These are phyloP conservation scores for Thermomyces lanuginosus DNA, from an alignment of 2,329 filamentous ascomycete genomes.

Conservation along the genomic window DNA sequence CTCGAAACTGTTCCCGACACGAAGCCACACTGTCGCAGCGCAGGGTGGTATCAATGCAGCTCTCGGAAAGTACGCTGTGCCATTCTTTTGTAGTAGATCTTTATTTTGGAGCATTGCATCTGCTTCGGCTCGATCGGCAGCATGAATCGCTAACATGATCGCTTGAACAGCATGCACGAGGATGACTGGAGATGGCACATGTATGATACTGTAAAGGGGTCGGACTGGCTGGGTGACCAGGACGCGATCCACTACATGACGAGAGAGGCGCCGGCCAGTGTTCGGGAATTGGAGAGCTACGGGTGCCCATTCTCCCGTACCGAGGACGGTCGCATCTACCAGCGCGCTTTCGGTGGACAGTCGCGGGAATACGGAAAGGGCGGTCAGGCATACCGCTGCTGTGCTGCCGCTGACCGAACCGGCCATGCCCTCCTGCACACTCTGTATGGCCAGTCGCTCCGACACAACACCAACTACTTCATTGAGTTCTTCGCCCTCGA, in stretches of 20 bases:
- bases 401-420: constrained; percentile 88
- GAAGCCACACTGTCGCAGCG: constrained; percentile 50
- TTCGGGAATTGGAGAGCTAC: constrained; percentile 93
- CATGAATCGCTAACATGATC: constrained; percentile 11
- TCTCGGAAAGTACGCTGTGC: constrained; percentile 24
- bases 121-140: too few species aligned
- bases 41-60: constrained; percentile 45
- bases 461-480: constrained; percentile 99
- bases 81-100: neutral
- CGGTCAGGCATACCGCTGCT: constrained; percentile 94
- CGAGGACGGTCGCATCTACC: constrained; percentile 93
- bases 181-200: constrained; percentile 99
- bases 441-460: constrained; percentile 89
- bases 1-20: constrained; percentile 47
- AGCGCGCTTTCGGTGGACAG: constrained; percentile 96
- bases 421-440: constrained; percentile 96
- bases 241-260: constrained; percentile 99
- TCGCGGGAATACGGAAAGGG: constrained; percentile 91
- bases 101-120: too few species aligned
- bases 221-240: constrained; percentile 93
- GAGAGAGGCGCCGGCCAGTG: constrained; percentile 74
- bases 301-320: constrained; percentile 87
- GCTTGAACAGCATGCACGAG: constrained; percentile 66
- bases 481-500: constrained; percentile 98
- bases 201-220: constrained; percentile 97